Evolutionary conservation across 1,284 basidiomycete genomes (phyloP), one percentile per base, ranked within the genome.

Genomic region (Schizophyllum commune): DNA sequence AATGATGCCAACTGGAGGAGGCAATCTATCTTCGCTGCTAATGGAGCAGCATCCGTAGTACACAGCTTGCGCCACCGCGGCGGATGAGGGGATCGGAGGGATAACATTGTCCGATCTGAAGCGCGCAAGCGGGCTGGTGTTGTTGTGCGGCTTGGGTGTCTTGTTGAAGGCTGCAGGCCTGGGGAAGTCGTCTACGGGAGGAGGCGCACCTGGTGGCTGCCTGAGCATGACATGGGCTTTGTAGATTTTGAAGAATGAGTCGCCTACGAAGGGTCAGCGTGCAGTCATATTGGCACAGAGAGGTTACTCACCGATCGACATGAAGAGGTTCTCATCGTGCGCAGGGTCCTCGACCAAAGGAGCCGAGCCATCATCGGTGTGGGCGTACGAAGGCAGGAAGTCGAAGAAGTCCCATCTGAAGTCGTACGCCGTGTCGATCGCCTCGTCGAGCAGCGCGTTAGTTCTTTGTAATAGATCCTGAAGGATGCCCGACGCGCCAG

Each of bases 41-140:
- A 77, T 67, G 58, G 78, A 75, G 62, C 72, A 75, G 33, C 74
- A 72, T 1, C 76, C 77, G 59, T 77, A 67, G 58, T 71, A 73
- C 17, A 79, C 68, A 13, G 66, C 60, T 47, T 47, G 39, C 39
- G 39, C 39, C 13, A 47, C 39, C 13, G 39, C 4, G 9, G 39
- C 39, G 39, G 39, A 13, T 9, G 39, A 11, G 13, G 39, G 39
- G 17, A 47, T 47, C 9, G 2, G 39, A 9, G 39, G 39, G 39
- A 47, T 47, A 8, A 47, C 9, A 11, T 47, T 8, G 27, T 27
- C 27, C 9, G 9, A 11, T 11, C 39, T 11, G 17, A 47, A 47
- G 39, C 39, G 39, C 13, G 39, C 39, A 47, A 47, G 39, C 4
- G 39, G 39, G 39, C 39, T 47, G 39, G 39, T 47, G 39, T 47